A percentile compares a stretch with the other conserved stretches of the same genome.
These are phyloP conservation scores for Cytauxzoon felis DNA, from an alignment of 169 alveolate species.

Conservation along the genomic window DNA sequence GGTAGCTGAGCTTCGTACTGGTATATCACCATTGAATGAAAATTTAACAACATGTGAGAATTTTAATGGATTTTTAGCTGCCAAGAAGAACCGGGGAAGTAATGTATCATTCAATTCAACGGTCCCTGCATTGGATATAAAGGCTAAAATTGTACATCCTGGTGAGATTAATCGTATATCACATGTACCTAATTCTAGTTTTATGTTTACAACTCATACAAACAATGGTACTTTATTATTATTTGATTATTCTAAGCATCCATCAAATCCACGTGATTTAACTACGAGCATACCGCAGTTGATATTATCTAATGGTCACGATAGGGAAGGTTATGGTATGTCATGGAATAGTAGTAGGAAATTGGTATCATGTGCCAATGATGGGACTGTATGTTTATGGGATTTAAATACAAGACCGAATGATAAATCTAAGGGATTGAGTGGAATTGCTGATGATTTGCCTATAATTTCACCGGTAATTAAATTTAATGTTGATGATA, in stretches of 20 bases:
- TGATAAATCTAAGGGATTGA: neutral
- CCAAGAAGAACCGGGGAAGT: constrained; percentile 14
- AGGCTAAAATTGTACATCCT: constrained; percentile 80
- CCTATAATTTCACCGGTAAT: constrained; percentile 30
- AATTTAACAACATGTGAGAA: constrained; percentile 72
- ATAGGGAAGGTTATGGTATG: constrained; percentile 88
- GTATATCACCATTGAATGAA: constrained; percentile 57
- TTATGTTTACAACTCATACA: constrained; percentile 88
- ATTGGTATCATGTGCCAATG: constrained; percentile 88
- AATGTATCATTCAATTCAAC: constrained; percentile 26
- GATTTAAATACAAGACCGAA: constrained; percentile 74
- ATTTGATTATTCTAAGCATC: constrained; percentile 90
- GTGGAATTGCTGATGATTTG: constrained; percentile 52
- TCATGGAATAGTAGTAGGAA: constrained; percentile 78
- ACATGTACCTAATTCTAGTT: constrained; percentile 87
- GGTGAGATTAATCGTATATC: constrained; percentile 82
- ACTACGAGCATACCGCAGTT: constrained; percentile 84
- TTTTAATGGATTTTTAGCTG: constrained; percentile 64
- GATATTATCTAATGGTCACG: constrained; percentile 82
- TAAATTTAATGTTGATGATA: constrained; percentile 2
- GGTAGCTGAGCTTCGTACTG: constrained; percentile 80
- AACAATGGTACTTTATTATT: constrained; percentile 83
- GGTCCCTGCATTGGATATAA: constrained; percentile 72
- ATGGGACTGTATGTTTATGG: constrained; percentile 85
- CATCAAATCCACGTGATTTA: constrained; percentile 82